A percentile compares a stretch with the other conserved stretches of the same genome.
Evolutionary conservation across 1,284 basidiomycete species (phyloP).

Genomic region (Fomitopsis betulina): DNA sequence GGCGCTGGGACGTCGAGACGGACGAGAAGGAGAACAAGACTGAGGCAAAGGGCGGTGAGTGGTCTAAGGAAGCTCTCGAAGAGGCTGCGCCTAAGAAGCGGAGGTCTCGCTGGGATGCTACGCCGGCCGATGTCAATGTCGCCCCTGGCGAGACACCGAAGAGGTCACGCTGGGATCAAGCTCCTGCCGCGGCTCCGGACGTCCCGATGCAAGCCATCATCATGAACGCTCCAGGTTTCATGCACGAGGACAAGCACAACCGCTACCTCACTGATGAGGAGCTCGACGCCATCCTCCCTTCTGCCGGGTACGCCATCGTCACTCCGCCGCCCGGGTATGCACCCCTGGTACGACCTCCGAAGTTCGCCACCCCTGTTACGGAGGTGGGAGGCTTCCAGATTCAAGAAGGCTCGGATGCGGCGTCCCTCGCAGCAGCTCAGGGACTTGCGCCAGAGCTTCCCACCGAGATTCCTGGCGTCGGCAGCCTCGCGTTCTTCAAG

Average conservation of each 20-base stretch:
- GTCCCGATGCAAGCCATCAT: slow-evolving; percentile 71
- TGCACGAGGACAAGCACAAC: slow-evolving; percentile 92
- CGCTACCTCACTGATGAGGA: slow-evolving; percentile 95
- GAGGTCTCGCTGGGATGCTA: slow-evolving; percentile 91
- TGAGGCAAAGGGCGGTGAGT: slow-evolving; percentile 53
- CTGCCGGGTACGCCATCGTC: slow-evolving; percentile 87
- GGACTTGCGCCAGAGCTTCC: slow-evolving; percentile 92
- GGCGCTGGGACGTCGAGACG: slow-evolving; percentile 84
- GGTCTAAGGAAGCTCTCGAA: slow-evolving; percentile 70
- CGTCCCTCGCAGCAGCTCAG: slow-evolving; percentile 80
- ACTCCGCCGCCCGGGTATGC: slow-evolving; percentile 94
- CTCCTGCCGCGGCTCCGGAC: slow-evolving; percentile 54
- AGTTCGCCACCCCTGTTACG: slow-evolving; percentile 70
- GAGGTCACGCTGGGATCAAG: slow-evolving; percentile 96
- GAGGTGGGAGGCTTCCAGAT: slow-evolving; percentile 91
- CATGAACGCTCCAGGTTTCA: slow-evolving; percentile 80
- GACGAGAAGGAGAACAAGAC: slow-evolving; percentile 52
- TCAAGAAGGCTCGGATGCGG: slow-evolving; percentile 89
- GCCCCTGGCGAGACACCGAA: slow-evolving; percentile 57
- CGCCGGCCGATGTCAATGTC: slow-evolving; percentile 61
- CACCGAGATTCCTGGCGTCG: slow-evolving; percentile 98
- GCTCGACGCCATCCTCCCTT: slow-evolving; percentile 86
- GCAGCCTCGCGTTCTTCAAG: slow-evolving; percentile 97
- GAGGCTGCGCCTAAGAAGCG: slow-evolving; percentile 82
- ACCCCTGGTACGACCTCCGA: slow-evolving; percentile 75